Evolutionary conservation across 495 filamentous ascomycete species (phyloP).

Genomic region (Tuber melanosporum): DNA sequence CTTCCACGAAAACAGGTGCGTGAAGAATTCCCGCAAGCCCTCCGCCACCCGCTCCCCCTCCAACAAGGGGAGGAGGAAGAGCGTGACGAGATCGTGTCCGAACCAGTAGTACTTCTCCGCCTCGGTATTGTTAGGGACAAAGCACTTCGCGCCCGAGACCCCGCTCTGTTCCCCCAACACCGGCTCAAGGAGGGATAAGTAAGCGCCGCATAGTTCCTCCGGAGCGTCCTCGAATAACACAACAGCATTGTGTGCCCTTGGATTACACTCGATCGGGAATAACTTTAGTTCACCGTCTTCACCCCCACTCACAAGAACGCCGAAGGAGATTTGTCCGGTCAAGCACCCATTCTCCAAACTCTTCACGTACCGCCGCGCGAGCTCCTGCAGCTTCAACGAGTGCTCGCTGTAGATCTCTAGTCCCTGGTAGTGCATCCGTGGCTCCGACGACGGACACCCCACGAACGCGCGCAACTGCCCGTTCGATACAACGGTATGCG

Average conservation of each 20-base stretch:
- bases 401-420: conserved; percentile 52
- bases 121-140: conserved; percentile 3
- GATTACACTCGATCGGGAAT: conserved; percentile 60
- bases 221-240: conserved; percentile 47
- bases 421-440: conserved; percentile 58
- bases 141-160: background rate
- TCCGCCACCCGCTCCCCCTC: background rate
- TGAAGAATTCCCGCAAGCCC: conserved; percentile 37
- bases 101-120: conserved; percentile 51
- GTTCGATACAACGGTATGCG: conserved; percentile 58
- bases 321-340: conserved; percentile 65
- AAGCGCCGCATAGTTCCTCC: conserved; percentile 43
- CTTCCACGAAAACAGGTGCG: conserved; percentile 52
- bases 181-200: conserved; percentile 42
- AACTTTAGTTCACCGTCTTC: conserved; percentile 41
- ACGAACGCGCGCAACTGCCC: conserved; percentile 59
- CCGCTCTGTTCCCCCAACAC: background rate
- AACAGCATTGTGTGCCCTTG: conserved; percentile 56
- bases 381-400: conserved; percentile 53
- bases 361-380: conserved; percentile 54
- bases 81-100: conserved; percentile 53
- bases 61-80: conserved; percentile 48
- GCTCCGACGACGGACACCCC: conserved; percentile 52
- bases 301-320: conserved; percentile 53
- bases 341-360: conserved; percentile 47